Evolutionary conservation across 371 early-diverging fungal species (phyloP), one percentile per base, ranked within the genome.

Genomic region (Chytridiales sp.): DNA sequence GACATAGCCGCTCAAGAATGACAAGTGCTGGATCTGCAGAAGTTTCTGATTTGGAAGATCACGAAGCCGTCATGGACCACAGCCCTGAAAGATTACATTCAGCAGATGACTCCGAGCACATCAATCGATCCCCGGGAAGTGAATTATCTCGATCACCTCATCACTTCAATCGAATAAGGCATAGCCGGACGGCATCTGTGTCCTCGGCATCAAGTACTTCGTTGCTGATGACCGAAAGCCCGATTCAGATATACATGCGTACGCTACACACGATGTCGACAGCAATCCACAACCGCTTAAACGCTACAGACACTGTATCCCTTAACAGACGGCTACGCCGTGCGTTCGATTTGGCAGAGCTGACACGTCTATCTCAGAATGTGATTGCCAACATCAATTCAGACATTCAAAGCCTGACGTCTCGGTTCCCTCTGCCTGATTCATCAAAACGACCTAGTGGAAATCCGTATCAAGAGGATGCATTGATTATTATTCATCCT

Each of bases 321-420:
- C 43, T 72, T 17, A 72, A 72, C 50, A 58, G 69, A 21, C 54
- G 54, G 42, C 70, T 87, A 27, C 73, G 83, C 19, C 66, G 85
- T 24, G 75, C 81, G 3, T 89, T 89, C 74, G 87, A 89, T 66
- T 79, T 89, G 24, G 68, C 82, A 6, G 87, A 87, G 34, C 73
- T 89, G 24, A 82, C 83, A n/a, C 78, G 77, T 29, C 80, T 89
- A 77, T 85, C 85, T 54, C 86, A 89, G 54, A 85, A 84, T 21
- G 84, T 87, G 19, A 85, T 89, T 34, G 85, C 86, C 35, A 87
- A 83, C 44, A 79, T 87, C 29, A 47, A 78, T 17, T 68, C 77
- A 0, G 90, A 87, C 47, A 75, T 87, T n/a, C 74, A 73, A 34
- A 71, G 59, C 21, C 67, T 89, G 17, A 59, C 69, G 2, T 59